Conservation (phyloP, 2,329 filamentous ascomycete species). For the Paecilomyces sp. region DNA sequence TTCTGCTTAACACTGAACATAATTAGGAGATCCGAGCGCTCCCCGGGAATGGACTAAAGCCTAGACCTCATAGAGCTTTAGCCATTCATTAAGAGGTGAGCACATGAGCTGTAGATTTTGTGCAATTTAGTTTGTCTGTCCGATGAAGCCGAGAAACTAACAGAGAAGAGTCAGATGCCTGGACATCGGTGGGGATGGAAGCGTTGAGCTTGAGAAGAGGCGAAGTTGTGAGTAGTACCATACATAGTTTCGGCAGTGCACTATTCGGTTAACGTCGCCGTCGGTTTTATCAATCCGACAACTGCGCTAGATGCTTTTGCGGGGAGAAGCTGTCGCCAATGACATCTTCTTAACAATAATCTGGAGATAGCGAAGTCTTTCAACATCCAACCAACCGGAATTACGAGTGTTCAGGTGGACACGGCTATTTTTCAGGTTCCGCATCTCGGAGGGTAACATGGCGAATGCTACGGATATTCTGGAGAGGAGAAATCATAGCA, state of each 20-base stretch:
- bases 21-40: no score
- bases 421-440: background rate
- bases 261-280: background rate
- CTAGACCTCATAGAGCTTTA: no score
- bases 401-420: background rate
- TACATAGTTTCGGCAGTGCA: background rate
- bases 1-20: no score
- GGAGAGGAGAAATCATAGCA: background rate
- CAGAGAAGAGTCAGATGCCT: no score
- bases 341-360: background rate
- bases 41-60: no score
- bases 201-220: background rate
- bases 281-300: background rate
- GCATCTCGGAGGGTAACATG: background rate
- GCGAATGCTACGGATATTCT: background rate
- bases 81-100: no score
- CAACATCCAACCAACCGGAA: background rate
- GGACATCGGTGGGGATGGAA: background rate
- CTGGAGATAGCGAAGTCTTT: background rate
- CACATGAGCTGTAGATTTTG: no score
- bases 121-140: no score
- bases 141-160: no score
- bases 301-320: background rate
- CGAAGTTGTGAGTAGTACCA: background rate
- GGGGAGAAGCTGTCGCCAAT: background rate